Evolutionary conservation across 805 yeast genomes (phyloP).

Genomic region (Hanseniaspora lachancei): DNA sequence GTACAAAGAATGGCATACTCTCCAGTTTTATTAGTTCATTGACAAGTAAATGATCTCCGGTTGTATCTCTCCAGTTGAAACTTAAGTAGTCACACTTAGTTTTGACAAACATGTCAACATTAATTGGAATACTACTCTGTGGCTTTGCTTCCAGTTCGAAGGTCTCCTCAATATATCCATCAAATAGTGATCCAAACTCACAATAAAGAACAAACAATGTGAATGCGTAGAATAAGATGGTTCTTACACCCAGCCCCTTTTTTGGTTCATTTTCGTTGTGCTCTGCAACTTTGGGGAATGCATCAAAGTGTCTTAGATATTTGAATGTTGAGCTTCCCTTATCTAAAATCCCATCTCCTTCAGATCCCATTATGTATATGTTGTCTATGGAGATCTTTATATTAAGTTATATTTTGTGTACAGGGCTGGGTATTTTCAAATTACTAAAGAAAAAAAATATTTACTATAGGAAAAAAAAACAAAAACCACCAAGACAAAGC

Average conservation of each 20-base stretch:
- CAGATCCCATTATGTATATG: not conserved
- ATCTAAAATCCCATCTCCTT: not conserved
- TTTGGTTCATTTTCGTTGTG: slow-evolving; percentile 58
- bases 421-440: not conserved
- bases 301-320: slow-evolving; percentile 12
- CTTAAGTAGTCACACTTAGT: slow-evolving; percentile 71
- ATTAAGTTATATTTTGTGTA: too few relatives aligned
- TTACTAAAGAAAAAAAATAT: not conserved
- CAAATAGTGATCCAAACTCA: slow-evolving; percentile 71
- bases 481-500: not conserved
- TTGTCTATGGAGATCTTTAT: too few relatives aligned
- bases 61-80: slow-evolving; percentile 62
- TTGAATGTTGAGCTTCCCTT: slow-evolving; percentile 3
- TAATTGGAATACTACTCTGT: slow-evolving; percentile 48
- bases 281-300: slow-evolving; percentile 45
- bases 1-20: slow-evolving; percentile 46
- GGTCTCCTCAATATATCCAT: slow-evolving; percentile 67
- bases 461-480: not conserved
- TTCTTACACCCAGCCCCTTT: slow-evolving; percentile 58
- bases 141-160: slow-evolving; percentile 59
- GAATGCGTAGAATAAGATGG: slow-evolving; percentile 48
- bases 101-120: slow-evolving; percentile 66
- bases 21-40: slow-evolving; percentile 61
- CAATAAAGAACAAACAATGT: slow-evolving; percentile 65
- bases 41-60: slow-evolving; percentile 68